Base-by-base conservation (phyloP, 2,329 filamentous ascomycete species). In the Gaeumannomyces sp. region DNA sequence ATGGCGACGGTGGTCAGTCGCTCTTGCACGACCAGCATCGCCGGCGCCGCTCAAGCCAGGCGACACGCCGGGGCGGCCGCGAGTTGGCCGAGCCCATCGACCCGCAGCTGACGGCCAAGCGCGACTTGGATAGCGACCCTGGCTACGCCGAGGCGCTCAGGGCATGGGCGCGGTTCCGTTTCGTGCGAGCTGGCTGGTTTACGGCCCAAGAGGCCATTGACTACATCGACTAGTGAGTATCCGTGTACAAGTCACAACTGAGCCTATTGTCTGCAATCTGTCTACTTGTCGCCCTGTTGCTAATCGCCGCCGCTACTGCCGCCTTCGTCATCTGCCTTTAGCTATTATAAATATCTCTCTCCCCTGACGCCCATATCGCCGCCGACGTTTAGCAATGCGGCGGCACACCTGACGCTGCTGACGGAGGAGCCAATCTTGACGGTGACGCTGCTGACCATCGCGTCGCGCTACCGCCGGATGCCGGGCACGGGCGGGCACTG, bases 151-250 rank as follows among this genome's bases (percentile, higher is more conserved):
- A 90, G 65, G 93, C 93, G 0, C 78, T 97, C 66, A 88, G 87
- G 71, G 90, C 92, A n/a, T 99, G 95, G 95, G 87, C 89, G 2
- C 84, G 92, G 68, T 93, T 97, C 74, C 89, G 93, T 59, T 98
- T 98, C 73, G 94, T 98, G n/a, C 88, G 93, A 64, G 93, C 93
- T 11, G 95, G 95, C 13, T 98, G 94, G 94, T 95, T 99, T 75
- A 96, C 93, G 0, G 91, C 94, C 0, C 88, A 91, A 69, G 95
- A 99, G 76, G 94, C 92, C 28, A 93, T 98, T 75, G 88, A 89
- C 59, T 98, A 98, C 73, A 91, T 99, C 68, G 89, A 93, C 74
- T 98, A 98, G 89, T 91, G 83, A 72, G 86, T 78, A 50, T 25
- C 27, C 10, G 27, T 25, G 19, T 2, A 1, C n/a, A 13, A 28